Base-by-base conservation (phyloP, 139 green algal species). In the Tetradesmus lagerheimii region DNA sequence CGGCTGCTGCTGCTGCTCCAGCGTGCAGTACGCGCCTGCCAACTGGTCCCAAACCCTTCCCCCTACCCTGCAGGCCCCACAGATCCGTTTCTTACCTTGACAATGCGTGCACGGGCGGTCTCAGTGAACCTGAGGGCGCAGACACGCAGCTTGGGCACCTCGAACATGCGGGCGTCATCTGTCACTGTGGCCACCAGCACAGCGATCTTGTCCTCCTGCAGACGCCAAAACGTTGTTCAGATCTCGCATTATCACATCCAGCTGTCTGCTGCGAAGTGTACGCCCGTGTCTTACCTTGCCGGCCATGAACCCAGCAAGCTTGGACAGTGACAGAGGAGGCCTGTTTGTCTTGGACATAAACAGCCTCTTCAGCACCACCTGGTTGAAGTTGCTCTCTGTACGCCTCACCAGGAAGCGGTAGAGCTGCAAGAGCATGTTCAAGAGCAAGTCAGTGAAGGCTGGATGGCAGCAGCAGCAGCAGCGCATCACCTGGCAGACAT, bases 341-440 rank as follows among this genome's bases (percentile, higher is more conserved):
- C 95, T 93, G 97, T 99, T 99, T 75, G 90, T 98, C 92, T 96
- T 97, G 91, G 95, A 98, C 96, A 98, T 98, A 89, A 99, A 99
- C 92, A 99, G 90, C 43, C 98, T 92, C 94, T 99, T 99, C 35
- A 99, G 94, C 45, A 99, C 95, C n/a, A 99, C 96, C 93, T 97
- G 95, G 96, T 99, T 99, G 96, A 99, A 99, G 64, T 98, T 96
- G 93, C 91, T 95, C 16, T 98, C 97, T 71, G 98, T 99, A 35
- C 98, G 95, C 90, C 98, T 93, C 43, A 95, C 97, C 80, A 99
- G 95, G 96, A 99, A 99, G 87, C 94, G 94, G 95, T 99, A 99
- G 23, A 99, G 95, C 98, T 99, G 97, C 94, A 91, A 1, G 1
- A 31, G 39, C n/a, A 78, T 39, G 31, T 38, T 15, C 27, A 41